Base-by-base conservation (phyloP, 164 flowering plant species). In the Aristolochia contorta region DNA sequence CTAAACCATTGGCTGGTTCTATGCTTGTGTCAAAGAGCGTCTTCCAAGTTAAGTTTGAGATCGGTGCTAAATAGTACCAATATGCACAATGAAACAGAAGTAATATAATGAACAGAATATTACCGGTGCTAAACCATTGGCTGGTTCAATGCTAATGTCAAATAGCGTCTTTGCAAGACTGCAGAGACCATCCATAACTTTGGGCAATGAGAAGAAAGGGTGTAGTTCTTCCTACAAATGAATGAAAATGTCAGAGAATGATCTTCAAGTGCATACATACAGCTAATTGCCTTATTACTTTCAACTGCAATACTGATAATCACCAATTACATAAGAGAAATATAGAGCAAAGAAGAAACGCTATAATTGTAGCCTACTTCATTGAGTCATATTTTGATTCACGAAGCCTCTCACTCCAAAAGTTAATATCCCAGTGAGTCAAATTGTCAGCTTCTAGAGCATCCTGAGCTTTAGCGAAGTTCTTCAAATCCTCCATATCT, bases 361-460 rank as follows among this genome's bases (percentile, higher is more conserved):
- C 43, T 6, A 7, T 3, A 37, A 37, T 37, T 37, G 43, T 6
- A 37, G 43, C 12, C 16, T 53, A 90, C 99, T 96, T 90, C 96
- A 63, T 88, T 93, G 67, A 93, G 67, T 88, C 89, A 77, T 82
- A 93, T 66, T 88, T 93, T 41, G 95, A 81, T 62, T 93, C 99
- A 43, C 99, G 94, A 62, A 93, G 91, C 76, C 97, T 88, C 80
- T 93, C 99, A 76, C 96, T 85, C 99, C 99, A 90, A 67, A 88
- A 93, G 73, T 20, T 79, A 53, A 78, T 72, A 69, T 93, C 97
- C 99, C 99, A 93, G 50, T 86, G 94, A 46, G 49, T 77, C 73
- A 93, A 76, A 69, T 84, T 78, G 75, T 82, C 66, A 69, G 86
- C 92, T 85, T 90, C 99, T 46, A 25, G n/a, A 53, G 94, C 86